Base-by-base conservation (phyloP, 2,329 filamentous ascomycete genomes). In the Bipolaris cookei region DNA sequence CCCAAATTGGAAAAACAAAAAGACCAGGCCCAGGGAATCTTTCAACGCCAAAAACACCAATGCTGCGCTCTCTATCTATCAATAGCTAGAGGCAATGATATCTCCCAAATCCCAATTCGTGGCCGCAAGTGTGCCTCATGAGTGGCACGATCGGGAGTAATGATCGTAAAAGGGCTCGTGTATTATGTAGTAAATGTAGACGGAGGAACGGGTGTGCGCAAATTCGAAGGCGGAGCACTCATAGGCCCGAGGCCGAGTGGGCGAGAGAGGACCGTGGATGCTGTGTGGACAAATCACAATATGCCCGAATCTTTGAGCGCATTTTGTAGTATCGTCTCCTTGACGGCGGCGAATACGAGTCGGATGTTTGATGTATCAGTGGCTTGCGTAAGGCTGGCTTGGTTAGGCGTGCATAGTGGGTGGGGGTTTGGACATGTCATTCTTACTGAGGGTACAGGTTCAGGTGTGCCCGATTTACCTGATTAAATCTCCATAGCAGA, bases 351-450 rank as follows among this genome's bases (percentile, higher is more conserved):
- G 78, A 99, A 99, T 45, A 99, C 95, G 35, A 99, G 85, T 64
- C 95, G 91, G 71, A 99, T 97, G 74, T 99, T 99, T 50, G 93
- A 97, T 3, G 95, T 99, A 77, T 99, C 95, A 63, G 95, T 99
- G 43, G 95, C 95, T 89, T 99, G 95, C 32, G 95, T 99, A 61
- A 99, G 86, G 78, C 94, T 98, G 69, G 16, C 48, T 35, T n/a
- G 34, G 59, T 49, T 50, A 52, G 55, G 11, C 57, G 61, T 64
- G 16, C 23, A 32, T 8, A 42, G 6, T 7, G 10, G 21, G 46
- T 23, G n/a, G 23, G 25, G 25, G 25, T 28, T 8, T 49, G 38
- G 14, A 25, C 3, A 25, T 25, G 48, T 21, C 1, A 10, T 20
- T 49, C 56, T 60, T 57, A 85, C 95, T 99, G 95, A 75, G 95